Base-by-base conservation (phyloP, 148 eudicot species). In the Chenopodium album region DNA sequence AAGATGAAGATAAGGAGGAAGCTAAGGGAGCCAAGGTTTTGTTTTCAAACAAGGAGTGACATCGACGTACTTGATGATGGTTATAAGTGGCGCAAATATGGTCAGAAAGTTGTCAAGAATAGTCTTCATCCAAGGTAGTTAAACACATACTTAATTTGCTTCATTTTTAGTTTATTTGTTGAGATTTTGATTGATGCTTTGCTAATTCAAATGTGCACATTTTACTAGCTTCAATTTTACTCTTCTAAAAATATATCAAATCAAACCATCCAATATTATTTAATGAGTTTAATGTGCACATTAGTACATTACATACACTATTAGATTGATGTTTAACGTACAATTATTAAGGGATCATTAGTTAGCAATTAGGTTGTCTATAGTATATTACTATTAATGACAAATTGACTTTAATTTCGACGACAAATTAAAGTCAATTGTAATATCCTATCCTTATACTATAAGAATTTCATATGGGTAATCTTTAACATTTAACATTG, bases 11-110 rank as follows among this genome's bases (percentile, higher is more conserved):
- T 87, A 87, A 90, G 97, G 82, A 88, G 97, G 78, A 93, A 93
- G 85, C 79, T 93, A 4, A 88, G 97, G 69, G 97, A 93, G 88
- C 97, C 97, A 80, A 91, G 97, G 84, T 93, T 93, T 79, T 91
- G 94, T 83, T 93, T 93, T 82, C 94, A 93, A 80, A 93, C 97
- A 73, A 91, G 92, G 83, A 93, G 97, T 85, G 97, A 93, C 28
- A 87, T 91, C 2, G 97, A 93, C 87, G 97, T 93, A 28, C 97
- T 93, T 78, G 97, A 93, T 72, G 94, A 91, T 88, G 97, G 94
- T 76, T 93, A 93, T 84, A 93, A 93, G 86, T 93, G 97, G 97
- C 89, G 97, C 69, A 93, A 93, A 60, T 93, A 93, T 86, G 97
- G 97, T 34, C 97, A 93, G 83, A 93, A 93, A 85, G 88, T 92